phyloP scores from a whole-genome alignment of 805 yeast genomes.

The Starmerella potacharoeniae region DNA sequence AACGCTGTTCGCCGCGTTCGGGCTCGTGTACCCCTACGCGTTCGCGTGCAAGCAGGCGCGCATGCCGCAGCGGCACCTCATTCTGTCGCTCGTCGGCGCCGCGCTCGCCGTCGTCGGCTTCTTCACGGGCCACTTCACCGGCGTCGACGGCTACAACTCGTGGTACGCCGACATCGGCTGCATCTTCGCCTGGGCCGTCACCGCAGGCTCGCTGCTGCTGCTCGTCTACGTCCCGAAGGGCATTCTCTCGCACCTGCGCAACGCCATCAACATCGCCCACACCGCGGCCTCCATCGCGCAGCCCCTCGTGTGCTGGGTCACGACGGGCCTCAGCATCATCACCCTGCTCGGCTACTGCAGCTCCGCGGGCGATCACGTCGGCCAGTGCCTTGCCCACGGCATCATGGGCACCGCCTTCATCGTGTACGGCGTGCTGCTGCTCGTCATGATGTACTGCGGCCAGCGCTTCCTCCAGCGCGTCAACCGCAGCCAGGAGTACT shows the following conservation, averaged over 20 bases:
- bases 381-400: constrained; percentile 95
- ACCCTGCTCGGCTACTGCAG: constrained; percentile 83
- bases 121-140: constrained; percentile 31
- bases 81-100: constrained; percentile 29
- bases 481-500: constrained; percentile 66
- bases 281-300: constrained; percentile 27
- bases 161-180: constrained; percentile 30
- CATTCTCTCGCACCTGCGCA: constrained; percentile 27
- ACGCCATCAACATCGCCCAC: constrained; percentile 26
- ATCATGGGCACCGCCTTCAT: constrained; percentile 90
- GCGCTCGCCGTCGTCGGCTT: constrained; percentile 31
- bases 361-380: constrained; percentile 51
- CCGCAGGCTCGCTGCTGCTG: constrained; percentile 30
- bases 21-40: constrained; percentile 33
- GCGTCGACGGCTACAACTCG: constrained; percentile 28
- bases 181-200: constrained; percentile 26
- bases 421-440: constrained; percentile 60
- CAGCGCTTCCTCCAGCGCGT: constrained; percentile 39
- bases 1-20: constrained; percentile 30
- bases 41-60: constrained; percentile 33
- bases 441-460: constrained; percentile 58
- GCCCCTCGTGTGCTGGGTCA: constrained; percentile 58
- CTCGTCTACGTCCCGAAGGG: constrained; percentile 32
- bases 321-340: constrained; percentile 68
- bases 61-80: constrained; percentile 29